Evolutionary conservation across 2,329 filamentous ascomycete genomes (phyloP).

Genomic region (Ceratocystiopsis sp.): DNA sequence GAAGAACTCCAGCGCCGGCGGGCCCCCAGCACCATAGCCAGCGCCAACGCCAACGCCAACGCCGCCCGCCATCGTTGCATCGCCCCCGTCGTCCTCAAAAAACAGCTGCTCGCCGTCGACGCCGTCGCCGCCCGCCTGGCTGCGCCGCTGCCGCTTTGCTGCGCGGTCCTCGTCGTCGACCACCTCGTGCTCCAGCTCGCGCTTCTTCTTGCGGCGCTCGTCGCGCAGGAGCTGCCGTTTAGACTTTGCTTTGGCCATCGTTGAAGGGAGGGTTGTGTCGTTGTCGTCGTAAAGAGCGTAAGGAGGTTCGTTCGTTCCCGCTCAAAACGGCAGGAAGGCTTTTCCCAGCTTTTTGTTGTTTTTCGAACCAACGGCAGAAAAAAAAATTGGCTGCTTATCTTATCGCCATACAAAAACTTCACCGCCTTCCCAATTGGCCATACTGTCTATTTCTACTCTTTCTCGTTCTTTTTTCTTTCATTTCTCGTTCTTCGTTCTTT

Average conservation of each 20-base stretch:
- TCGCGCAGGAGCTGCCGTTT: constrained; percentile 20
- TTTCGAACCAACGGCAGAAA: no score
- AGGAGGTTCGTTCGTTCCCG: no score
- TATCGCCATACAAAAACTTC: no score
- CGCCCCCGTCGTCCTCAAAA: constrained; percentile 1
- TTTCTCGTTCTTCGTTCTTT: no score
- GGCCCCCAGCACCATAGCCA: no score
- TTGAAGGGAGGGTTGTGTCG: background rate
- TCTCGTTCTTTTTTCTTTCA: background rate
- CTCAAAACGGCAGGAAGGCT: no score
- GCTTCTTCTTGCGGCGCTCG: constrained; percentile 20
- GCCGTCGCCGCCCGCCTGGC: background rate
- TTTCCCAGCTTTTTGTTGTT: no score
- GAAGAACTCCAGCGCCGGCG: constrained; percentile 47
- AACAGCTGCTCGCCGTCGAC: background rate
- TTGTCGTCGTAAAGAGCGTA: no score
- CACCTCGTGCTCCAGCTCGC: constrained; percentile 11
- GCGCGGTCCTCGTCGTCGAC: constrained; percentile 10
- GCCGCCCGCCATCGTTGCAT: background rate
- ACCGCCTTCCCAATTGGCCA: no score
- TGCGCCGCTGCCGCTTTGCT: background rate
- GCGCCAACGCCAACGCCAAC: background rate
- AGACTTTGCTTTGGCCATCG: constrained; percentile 20
- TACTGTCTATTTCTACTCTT: no score
- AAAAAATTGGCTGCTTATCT: no score